Evolutionary conservation across 2,329 filamentous ascomycete genomes (phyloP).

Genomic region (Aspergillus glaucus): DNA sequence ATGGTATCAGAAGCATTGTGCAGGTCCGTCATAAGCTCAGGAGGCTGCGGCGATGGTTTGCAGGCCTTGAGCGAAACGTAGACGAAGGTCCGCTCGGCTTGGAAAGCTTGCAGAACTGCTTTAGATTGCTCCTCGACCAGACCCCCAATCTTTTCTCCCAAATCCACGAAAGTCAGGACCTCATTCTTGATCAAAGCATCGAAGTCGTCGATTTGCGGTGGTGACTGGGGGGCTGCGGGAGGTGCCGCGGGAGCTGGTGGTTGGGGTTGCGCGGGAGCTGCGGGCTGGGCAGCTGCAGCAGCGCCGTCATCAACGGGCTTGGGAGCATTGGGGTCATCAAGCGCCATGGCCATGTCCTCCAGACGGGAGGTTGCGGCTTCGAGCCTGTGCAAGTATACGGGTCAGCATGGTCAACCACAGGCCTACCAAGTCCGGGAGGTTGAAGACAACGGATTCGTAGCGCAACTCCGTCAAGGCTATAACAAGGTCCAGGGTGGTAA

Average conservation of each 20-base stretch:
- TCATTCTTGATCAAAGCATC: constrained; percentile 69
- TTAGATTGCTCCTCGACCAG: constrained; percentile 69
- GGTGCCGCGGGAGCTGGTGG: constrained; percentile 36
- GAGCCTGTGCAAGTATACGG: constrained; percentile 61
- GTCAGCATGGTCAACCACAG: constrained; percentile 10
- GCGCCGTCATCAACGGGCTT: constrained; percentile 23
- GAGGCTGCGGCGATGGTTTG: constrained; percentile 73
- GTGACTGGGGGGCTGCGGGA: constrained; percentile 54
- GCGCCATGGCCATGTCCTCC: constrained; percentile 87
- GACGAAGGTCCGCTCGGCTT: constrained; percentile 80
- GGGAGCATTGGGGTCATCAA: constrained; percentile 43
- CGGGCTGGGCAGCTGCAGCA: constrained; percentile 17
- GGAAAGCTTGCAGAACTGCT: constrained; percentile 61
- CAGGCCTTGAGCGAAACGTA: constrained; percentile 84
- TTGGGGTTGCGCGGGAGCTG: constrained; percentile 20
- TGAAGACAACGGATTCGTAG: neutral
- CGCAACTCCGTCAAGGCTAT: neutral
- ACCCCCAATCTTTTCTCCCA: constrained; percentile 72
- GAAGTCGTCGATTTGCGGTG: constrained; percentile 79
- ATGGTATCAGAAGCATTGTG: constrained; percentile 76
- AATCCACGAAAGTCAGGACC: constrained; percentile 68
- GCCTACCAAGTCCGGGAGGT: neutral
- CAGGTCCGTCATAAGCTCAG: constrained; percentile 76
- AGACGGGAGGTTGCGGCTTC: constrained; percentile 94
- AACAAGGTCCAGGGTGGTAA: neutral